Conservation (phyloP, 2,329 filamentous ascomycete genomes). For the Blastomyces silverae region DNA sequence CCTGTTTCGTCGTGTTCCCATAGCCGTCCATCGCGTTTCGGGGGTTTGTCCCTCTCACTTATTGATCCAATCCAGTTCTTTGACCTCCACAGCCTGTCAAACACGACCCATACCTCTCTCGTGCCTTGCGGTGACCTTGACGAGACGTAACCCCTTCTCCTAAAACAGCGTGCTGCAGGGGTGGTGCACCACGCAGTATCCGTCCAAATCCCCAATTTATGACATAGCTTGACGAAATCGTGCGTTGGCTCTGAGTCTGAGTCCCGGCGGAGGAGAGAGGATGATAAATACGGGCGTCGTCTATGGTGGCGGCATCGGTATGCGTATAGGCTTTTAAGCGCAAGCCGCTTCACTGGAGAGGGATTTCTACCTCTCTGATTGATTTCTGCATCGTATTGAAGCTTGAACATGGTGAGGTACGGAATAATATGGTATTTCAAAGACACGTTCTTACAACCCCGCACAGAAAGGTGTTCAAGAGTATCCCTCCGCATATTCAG, state of each 20-base stretch:
- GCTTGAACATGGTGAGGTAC: conserved; percentile 46
- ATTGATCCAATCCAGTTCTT: conserved; percentile 52
- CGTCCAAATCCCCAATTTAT: conserved; percentile 54
- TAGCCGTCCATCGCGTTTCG: conserved; percentile 44
- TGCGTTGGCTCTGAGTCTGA: conserved; percentile 56
- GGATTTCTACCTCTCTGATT: conserved; percentile 33
- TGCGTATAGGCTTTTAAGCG: conserved; percentile 54
- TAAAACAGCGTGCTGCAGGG: conserved; percentile 50
- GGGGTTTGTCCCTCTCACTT: conserved; percentile 27
- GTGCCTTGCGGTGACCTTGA: conserved; percentile 50
- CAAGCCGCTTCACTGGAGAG: conserved; percentile 38
- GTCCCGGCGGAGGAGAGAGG: conserved; percentile 50
- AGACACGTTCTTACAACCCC: conserved; percentile 58
- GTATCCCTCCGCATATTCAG: conserved; percentile 50
- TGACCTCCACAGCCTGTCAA: conserved; percentile 54
- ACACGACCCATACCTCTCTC: conserved; percentile 56
- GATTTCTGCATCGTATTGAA: conserved; percentile 42
- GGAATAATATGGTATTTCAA: conserved; percentile 59
- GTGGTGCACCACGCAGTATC: conserved; percentile 57
- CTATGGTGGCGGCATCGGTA: conserved; percentile 58
- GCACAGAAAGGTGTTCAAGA: conserved; percentile 54
- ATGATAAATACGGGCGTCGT: conserved; percentile 53
- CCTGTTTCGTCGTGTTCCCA: conserved; percentile 53
- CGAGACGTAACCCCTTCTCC: conserved; percentile 51
- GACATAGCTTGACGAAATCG: conserved; percentile 53